Evolutionary conservation across 2,329 filamentous ascomycete species (phyloP), one percentile per base, ranked within the genome.

Genomic region (Verticillium zaregamsianum): DNA sequence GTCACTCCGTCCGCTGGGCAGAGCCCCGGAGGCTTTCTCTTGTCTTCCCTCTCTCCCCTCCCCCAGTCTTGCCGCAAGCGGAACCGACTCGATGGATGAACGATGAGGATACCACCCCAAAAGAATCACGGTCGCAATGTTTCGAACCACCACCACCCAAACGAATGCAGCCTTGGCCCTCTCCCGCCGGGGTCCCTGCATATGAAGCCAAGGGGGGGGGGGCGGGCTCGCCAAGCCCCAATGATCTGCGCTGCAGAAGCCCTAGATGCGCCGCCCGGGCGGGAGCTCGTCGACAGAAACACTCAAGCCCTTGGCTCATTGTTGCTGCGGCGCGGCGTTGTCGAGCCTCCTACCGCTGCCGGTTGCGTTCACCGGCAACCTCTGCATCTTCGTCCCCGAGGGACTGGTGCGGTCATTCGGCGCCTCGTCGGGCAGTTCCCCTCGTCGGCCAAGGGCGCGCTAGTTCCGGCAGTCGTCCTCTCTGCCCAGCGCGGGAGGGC

Each of bases 111-210:
- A 25, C 45, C 45, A 52, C n/a, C n/a, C n/a, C 8, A 8, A 25
- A 9, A 52, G 6, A 25, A 9, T 12, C 45, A 52, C 45, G 9
- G n/a, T 52, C 45, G 45, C n/a, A 52, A 52, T 14, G 45, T 52
- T 52, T 52, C 45, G 45, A 25, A 52, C n/a, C 9, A n/a, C 11
- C 7, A 32, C 31, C 55, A 45, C 14, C 14, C 28, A 39, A 40
- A 58, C 57, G 57, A 58, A 58, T 58, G 57, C 57, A 58, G 57
- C 45, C 57, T 58, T 58, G 57, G 57, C 57, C 28, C 12, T 5
- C 45, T 52, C 33, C 14, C 33, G 33, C 33, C 45, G 20, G 20
- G 45, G 45, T 52, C 45, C 45, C 45, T 52, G 20, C 45, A 52
- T 52, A 23, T 20, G 33, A 35, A 20, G 8, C 32, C 37, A 17